These are phyloP conservation scores for Paecilomyces dactylethromorphus DNA, from an alignment of 2,329 filamentous ascomycete genomes.

Conservation along the genomic window DNA sequence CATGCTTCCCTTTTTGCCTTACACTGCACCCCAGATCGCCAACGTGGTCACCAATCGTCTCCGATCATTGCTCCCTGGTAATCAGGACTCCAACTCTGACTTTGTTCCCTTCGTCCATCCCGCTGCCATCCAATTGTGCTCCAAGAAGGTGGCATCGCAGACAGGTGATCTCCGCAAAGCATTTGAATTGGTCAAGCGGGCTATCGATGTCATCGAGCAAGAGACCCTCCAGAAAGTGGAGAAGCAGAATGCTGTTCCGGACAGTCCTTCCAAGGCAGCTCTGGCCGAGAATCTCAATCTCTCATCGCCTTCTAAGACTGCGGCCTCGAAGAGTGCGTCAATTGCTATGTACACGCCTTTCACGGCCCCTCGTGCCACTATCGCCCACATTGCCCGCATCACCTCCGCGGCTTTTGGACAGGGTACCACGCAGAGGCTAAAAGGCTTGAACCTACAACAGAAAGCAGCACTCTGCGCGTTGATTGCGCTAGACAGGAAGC, in stretches of 20 bases:
- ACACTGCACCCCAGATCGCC: constrained; percentile 80
- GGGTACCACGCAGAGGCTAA: constrained; percentile 75
- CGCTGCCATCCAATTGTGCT: constrained; percentile 85
- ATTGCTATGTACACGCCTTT: constrained; percentile 58
- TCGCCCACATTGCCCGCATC: constrained; percentile 85
- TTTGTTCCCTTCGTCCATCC: constrained; percentile 87
- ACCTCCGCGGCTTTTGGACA: constrained; percentile 87
- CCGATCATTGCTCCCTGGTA: constrained; percentile 59
- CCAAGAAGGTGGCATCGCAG: constrained; percentile 89
- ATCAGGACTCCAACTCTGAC: constrained; percentile 39
- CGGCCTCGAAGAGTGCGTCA: constrained; percentile 32
- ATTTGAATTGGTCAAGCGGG: constrained; percentile 86
- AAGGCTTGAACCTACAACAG: constrained; percentile 87
- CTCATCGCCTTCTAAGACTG: constrained; percentile 43
- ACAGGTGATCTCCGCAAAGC: constrained; percentile 92
- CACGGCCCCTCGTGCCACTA: constrained; percentile 80
- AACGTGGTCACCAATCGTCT: constrained; percentile 79
- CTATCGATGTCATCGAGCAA: constrained; percentile 79
- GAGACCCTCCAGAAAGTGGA: constrained; percentile 72
- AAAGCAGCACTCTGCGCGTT: constrained; percentile 90
- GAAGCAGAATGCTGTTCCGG: constrained; percentile 48
- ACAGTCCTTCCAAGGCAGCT: constrained; percentile 66
- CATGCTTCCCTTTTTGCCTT: constrained; percentile 86
- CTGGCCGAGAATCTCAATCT: constrained; percentile 77
- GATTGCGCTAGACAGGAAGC: constrained; percentile 72